Evolutionary conservation across 805 yeast species (phyloP).

Genomic region (Kazachstania psychrophila): DNA sequence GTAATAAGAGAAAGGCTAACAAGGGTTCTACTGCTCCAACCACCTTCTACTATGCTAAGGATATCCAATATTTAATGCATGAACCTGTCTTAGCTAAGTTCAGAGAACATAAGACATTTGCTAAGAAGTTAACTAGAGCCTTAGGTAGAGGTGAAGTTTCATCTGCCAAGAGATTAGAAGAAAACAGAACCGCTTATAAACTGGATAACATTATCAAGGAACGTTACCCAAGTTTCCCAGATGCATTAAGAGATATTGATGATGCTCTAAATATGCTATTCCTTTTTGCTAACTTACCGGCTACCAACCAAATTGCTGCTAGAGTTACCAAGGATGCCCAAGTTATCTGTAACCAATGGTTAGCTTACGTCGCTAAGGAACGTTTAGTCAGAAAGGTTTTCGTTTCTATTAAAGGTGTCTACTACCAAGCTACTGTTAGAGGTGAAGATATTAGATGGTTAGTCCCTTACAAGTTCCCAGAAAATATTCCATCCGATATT

Average conservation of each 20-base stretch:
- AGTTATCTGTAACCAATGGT: conserved; percentile 85
- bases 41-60: conserved; percentile 89
- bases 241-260: conserved; percentile 87
- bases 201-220: conserved; percentile 88
- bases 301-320: conserved; percentile 72
- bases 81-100: conserved; percentile 88
- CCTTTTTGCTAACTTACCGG: conserved; percentile 89
- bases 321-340: conserved; percentile 83
- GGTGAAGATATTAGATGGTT: conserved; percentile 96
- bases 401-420: conserved; percentile 94
- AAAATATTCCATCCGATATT: conserved; percentile 84
- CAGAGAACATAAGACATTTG: conserved; percentile 91
- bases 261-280: conserved; percentile 94
- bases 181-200: conserved; percentile 59
- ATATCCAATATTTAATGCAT: conserved; percentile 88
- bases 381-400: conserved; percentile 77
- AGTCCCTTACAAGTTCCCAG: conserved; percentile 95
- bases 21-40: conserved; percentile 96
- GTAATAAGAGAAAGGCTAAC: conserved; percentile 91
- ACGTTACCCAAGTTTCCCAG: conserved; percentile 88
- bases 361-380: conserved; percentile 84
- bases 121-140: conserved; percentile 81
- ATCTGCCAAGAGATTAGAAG: conserved; percentile 79
- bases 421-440: conserved; percentile 78
- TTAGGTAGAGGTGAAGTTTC: conserved; percentile 86